Conservation (phyloP, 2,329 filamentous ascomycete genomes). For the Pestalotiopsis sp. region DNA sequence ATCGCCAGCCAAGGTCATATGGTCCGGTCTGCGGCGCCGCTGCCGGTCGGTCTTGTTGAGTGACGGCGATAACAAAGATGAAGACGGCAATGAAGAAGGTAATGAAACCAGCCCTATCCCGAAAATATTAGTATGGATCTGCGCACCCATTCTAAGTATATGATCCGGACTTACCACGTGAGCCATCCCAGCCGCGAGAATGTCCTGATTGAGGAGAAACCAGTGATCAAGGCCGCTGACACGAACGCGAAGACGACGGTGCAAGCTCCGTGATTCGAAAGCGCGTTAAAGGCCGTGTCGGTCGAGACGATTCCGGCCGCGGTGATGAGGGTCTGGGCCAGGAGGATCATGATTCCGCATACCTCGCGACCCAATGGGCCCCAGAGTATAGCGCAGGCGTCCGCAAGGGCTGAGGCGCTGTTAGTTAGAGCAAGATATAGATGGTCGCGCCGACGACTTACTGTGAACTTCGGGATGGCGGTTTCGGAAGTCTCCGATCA, state of each 20-base stretch:
- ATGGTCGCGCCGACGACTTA: neutral
- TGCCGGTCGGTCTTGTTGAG: conserved; percentile 51
- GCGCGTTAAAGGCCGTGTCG: conserved; percentile 25
- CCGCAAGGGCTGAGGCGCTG: conserved; percentile 18
- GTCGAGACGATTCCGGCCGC: conserved; percentile 21
- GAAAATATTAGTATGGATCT: neutral
- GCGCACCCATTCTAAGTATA: neutral
- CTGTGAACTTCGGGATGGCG: conserved; percentile 25
- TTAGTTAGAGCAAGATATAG: neutral
- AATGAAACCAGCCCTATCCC: conserved; percentile 36
- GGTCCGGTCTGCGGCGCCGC: conserved; percentile 54
- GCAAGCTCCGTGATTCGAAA: conserved; percentile 24
- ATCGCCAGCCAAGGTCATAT: conserved; percentile 54
- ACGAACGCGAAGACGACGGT: conserved; percentile 28
- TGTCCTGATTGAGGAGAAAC: conserved; percentile 21
- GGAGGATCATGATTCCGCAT: conserved; percentile 24
- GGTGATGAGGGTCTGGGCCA: conserved; percentile 25
- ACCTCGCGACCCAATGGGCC: conserved; percentile 23
- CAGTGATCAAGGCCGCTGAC: conserved; percentile 21
- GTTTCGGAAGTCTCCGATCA: conserved; percentile 26
- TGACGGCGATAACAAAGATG: conserved; percentile 38
- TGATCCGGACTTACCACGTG: conserved; percentile 33
- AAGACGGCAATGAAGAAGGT: conserved; percentile 48
- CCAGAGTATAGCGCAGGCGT: conserved; percentile 25
- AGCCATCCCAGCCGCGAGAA: conserved; percentile 19